Evolutionary conservation across 352 stramenopile species (phyloP).

Genomic region (Phytophthora melonis): DNA sequence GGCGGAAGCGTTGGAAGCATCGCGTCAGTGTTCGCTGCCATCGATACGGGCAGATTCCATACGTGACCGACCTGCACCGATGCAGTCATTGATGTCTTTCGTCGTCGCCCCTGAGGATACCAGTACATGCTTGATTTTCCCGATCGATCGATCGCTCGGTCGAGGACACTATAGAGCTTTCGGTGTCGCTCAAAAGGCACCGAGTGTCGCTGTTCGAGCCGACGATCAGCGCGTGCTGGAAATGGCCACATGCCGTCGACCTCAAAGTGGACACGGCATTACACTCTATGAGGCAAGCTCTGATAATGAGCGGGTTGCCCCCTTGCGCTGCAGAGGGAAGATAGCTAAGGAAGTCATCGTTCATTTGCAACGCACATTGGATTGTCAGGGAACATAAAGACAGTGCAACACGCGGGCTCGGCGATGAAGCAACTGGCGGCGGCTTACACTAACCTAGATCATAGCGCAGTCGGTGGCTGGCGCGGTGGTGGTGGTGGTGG

Average conservation of each 20-base stretch:
- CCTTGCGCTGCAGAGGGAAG: background rate
- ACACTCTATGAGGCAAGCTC: background rate
- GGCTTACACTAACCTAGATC: conserved; percentile 6
- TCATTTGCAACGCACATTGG: conserved; percentile 22
- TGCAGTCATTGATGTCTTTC: background rate
- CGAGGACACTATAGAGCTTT: conserved; percentile 5
- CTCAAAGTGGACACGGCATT: conserved; percentile 13
- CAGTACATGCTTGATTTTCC: conserved; percentile 10
- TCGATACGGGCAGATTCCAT: too few species aligned
- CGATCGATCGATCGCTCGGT: conserved; percentile 4
- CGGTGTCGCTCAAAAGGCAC: conserved; percentile 7
- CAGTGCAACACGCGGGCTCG: conserved; percentile 2
- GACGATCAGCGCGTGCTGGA: conserved; percentile 15
- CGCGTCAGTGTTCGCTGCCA: background rate
- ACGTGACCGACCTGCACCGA: background rate
- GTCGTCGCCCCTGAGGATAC: background rate
- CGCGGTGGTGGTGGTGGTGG: conserved; percentile 16
- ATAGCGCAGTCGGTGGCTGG: conserved; percentile 6
- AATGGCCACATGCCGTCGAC: conserved; percentile 1
- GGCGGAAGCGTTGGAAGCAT: background rate
- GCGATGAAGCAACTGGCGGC: background rate
- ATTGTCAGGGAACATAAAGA: conserved; percentile 18
- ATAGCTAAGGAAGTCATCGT: conserved; percentile 24
- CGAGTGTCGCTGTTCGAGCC: conserved; percentile 8
- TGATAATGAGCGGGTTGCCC: background rate